Evolutionary conservation across 805 yeast species (phyloP), one percentile per base, ranked within the genome.

Genomic region (Lachancea lanzarotensis): DNA sequence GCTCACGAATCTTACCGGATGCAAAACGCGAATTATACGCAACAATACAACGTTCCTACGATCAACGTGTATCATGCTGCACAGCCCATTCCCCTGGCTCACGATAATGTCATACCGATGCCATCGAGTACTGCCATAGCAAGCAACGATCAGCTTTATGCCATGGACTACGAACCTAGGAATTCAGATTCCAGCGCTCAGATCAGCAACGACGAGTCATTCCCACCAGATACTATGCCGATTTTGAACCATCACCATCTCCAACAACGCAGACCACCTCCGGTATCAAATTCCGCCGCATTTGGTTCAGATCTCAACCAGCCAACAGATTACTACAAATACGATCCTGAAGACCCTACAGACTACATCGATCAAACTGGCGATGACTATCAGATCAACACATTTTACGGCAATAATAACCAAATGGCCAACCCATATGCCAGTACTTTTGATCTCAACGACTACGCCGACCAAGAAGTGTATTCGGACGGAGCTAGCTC

Each of bases 341-440:
- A 52, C 34, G 66, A 60, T 46, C 51, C 53, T 1, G 67, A 62
- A 44, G 51, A 43, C 13, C 38, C 41, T 10, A 16, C 38, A 7
- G 51, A 48, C 17, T 60, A 56, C 43, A 52, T 62, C 9, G 67
- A 63, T 43, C 64, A 58, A 34, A 53, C 50, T 35, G 68, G 69
- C 31, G 67, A 64, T 42, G 67, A 65, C 35, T 65, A 65, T 40
- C 62, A 58, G 43, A 59, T 65, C 33, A 60, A 60, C 40, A 59
- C 69, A 8, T 64, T 58, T 45, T 35, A 63, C 25, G 63, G 57
- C 36, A 60, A 54, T 38, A 52, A 63, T 36, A 68, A 66, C 33
- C 63, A 62, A 26, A 62, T 65, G 65, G 60, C 60, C 3, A 63
- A 65, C 47, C 69, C 69, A 9, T 65, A 63, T 43, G 22, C 43